phyloP scores from a whole-genome alignment of 2,329 filamentous ascomycete species.

The Alternaria brassicae region DNA sequence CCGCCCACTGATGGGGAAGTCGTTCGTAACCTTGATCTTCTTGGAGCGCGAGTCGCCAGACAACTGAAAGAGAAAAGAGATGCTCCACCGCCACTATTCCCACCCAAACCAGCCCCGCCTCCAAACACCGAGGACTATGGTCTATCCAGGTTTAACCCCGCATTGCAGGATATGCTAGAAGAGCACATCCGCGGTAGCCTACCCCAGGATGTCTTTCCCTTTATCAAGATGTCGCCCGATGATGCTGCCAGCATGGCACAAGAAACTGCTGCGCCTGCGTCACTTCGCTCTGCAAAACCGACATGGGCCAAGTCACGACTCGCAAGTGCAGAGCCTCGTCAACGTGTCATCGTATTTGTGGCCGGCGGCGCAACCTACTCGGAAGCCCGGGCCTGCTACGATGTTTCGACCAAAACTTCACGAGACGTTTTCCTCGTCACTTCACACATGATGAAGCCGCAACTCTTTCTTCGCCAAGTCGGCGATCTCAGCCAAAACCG shows the following conservation, averaged over 20 bases:
- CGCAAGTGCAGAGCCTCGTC: conserved; percentile 78
- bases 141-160: conserved; percentile 86
- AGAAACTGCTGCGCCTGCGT: conserved; percentile 61
- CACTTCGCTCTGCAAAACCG: conserved; percentile 87
- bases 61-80: conserved; percentile 80
- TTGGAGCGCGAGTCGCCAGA: conserved; percentile 76
- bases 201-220: conserved; percentile 55
- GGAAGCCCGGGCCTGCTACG: conserved; percentile 88
- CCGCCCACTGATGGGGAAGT: conserved; percentile 75
- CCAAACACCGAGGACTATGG: conserved; percentile 74
- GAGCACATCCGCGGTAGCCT: conserved; percentile 58
- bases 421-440: conserved; percentile 88
- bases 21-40: conserved; percentile 78
- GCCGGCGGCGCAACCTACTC: conserved; percentile 95
- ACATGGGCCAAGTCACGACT: conserved; percentile 90
- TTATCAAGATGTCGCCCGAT: conserved; percentile 65
- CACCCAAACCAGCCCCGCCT: conserved; percentile 64
- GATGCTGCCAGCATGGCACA: conserved; percentile 65
- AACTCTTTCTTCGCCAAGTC: conserved; percentile 82
- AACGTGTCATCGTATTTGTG: conserved; percentile 92
- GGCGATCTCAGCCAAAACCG: conserved; percentile 79
- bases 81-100: conserved; percentile 72
- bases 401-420: conserved; percentile 73
- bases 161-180: conserved; percentile 83
- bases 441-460: conserved; percentile 90